Evolutionary conservation across 352 stramenopile genomes (phyloP).

Genomic region (Phytophthora pini): DNA sequence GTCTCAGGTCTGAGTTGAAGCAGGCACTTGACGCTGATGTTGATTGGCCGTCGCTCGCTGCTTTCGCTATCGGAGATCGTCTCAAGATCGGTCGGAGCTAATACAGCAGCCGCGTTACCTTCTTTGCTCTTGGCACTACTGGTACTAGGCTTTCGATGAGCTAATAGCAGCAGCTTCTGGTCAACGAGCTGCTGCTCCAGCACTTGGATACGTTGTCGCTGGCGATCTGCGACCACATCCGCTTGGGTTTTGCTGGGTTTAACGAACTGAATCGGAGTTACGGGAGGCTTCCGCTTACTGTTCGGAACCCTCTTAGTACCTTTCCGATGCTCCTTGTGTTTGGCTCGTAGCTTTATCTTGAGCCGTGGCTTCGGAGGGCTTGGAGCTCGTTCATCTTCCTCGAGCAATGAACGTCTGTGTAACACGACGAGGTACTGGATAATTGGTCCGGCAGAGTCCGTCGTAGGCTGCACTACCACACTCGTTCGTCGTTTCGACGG

Average conservation of each 20-base stretch:
- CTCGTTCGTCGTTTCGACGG: constrained; percentile 14
- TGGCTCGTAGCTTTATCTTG: constrained; percentile 14
- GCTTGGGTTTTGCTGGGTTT: constrained; percentile 19
- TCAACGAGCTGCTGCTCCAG: constrained; percentile 75
- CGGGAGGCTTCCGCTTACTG: not conserved
- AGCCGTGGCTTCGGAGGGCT: constrained; percentile 5
- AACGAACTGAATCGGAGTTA: not conserved
- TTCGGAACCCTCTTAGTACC: constrained; percentile 10
- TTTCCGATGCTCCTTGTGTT: constrained; percentile 6
- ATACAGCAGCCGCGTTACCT: constrained; percentile 4
- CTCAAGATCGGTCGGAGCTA: constrained; percentile 26
- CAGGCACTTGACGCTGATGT: constrained; percentile 35
- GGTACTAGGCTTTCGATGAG: constrained; percentile 18
- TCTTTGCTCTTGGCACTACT: not conserved
- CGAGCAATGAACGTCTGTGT: constrained; percentile 20
- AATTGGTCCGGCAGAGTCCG: constrained; percentile 40
- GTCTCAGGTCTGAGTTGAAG: constrained; percentile 16
- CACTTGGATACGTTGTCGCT: constrained; percentile 62
- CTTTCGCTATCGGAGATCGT: constrained; percentile 7
- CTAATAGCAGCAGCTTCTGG: constrained; percentile 53
- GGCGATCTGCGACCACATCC: constrained; percentile 41
- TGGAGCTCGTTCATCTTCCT: constrained; percentile 21
- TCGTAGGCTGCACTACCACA: constrained; percentile 36
- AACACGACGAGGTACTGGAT: constrained; percentile 62
- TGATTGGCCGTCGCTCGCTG: constrained; percentile 1